Conservation (phyloP, 169 alveolate genomes). For the Plasmodium yoelii region DNA sequence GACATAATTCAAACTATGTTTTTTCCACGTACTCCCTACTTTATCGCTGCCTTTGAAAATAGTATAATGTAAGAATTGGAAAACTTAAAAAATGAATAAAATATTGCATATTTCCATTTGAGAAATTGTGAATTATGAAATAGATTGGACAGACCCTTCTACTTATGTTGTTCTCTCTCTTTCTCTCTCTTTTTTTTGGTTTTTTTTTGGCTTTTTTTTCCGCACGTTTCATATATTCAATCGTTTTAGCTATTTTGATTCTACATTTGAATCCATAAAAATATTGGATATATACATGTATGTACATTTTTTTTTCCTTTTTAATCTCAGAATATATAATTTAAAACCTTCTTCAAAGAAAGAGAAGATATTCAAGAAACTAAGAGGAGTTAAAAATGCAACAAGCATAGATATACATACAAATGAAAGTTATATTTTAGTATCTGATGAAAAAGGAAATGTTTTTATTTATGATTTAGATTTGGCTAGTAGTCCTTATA, state of each 20-base stretch:
- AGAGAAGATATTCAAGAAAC: constrained; percentile 48
- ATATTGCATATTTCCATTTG: neutral
- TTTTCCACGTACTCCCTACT: constrained; percentile 60
- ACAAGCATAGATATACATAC: constrained; percentile 74
- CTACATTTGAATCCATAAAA: neutral
- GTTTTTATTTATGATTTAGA: constrained; percentile 74
- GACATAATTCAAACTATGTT: constrained; percentile 69
- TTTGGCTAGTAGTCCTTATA: constrained; percentile 65
- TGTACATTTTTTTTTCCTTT: neutral
- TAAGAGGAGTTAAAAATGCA: constrained; percentile 62
- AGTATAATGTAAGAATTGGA: constrained; percentile 57
- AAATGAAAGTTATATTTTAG: constrained; percentile 63
- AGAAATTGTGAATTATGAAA: neutral
- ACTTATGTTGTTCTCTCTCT: neutral
- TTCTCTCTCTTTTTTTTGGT: too few species aligned
- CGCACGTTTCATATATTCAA: too few species aligned
- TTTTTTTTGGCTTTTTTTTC: too few species aligned
- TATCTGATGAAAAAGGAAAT: constrained; percentile 46
- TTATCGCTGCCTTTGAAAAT: constrained; percentile 61
- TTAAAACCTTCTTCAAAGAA: constrained; percentile 44
- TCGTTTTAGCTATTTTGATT: too few species aligned
- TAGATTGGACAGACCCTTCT: neutral
- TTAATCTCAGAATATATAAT: constrained; percentile 38
- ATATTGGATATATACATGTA: neutral
- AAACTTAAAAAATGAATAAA: neutral